phyloP scores from a whole-genome alignment of 2,329 filamentous ascomycete species.

The Huntiella bhutanensis region DNA sequence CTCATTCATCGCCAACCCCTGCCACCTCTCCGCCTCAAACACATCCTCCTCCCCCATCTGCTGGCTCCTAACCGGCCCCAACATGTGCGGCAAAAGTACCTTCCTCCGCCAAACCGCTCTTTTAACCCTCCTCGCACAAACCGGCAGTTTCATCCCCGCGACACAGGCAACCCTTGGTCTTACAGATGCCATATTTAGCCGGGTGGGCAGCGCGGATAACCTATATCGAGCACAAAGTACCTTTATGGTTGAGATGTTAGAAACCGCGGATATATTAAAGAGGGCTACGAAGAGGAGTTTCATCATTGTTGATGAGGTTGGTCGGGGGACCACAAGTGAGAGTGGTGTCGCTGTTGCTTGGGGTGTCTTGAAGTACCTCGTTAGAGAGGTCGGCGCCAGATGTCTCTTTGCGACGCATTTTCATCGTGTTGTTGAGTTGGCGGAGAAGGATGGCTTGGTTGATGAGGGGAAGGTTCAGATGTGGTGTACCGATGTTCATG shows the following conservation, averaged over 20 bases:
- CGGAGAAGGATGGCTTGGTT: conserved; percentile 15
- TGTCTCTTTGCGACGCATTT: conserved; percentile 93
- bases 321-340: conserved; percentile 79
- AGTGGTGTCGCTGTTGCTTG: conserved; percentile 83
- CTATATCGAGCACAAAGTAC: conserved; percentile 90
- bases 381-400: conserved; percentile 56
- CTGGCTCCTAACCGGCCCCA: conserved; percentile 63
- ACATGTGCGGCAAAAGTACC: conserved; percentile 96
- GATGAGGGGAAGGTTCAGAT: conserved; percentile 24
- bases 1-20: conserved; percentile 72
- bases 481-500: conserved; percentile 80
- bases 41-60: conserved; percentile 26
- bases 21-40: conserved; percentile 44
- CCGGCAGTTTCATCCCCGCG: conserved; percentile 82
- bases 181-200: conserved; percentile 90
- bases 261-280: conserved; percentile 78
- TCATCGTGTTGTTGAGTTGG: conserved; percentile 61
- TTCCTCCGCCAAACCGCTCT: conserved; percentile 91
- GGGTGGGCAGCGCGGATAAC: conserved; percentile 85
- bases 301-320: conserved; percentile 97
- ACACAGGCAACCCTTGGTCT: conserved; percentile 70
- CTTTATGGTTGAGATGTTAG: conserved; percentile 99
- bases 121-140: conserved; percentile 82
- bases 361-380: conserved; percentile 70
- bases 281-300: conserved; percentile 70